Conservation (phyloP, 2,329 filamentous ascomycete genomes). For the Cadophora gregata region DNA sequence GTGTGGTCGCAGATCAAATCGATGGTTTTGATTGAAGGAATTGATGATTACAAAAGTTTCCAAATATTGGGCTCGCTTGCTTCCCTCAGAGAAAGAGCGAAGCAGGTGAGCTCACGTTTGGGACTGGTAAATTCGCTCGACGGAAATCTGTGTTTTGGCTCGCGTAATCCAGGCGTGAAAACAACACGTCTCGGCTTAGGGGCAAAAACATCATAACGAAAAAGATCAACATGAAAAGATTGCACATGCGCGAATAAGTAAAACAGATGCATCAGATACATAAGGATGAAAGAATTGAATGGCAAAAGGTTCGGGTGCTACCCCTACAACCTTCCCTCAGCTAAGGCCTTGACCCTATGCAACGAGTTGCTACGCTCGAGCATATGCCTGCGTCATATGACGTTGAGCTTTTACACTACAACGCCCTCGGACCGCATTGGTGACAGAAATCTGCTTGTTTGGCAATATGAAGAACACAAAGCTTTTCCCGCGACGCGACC, state of each 20-base stretch:
- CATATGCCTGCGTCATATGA: not conserved
- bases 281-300: not conserved
- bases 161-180: not conserved
- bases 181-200: not conserved
- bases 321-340: slow-evolving; percentile 1
- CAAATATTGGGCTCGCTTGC: no score
- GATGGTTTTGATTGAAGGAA: no score
- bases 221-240: not conserved
- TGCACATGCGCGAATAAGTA: no score
- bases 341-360: not conserved
- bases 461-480: not conserved
- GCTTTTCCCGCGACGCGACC: not conserved
- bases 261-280: not conserved
- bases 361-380: not conserved
- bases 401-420: not conserved
- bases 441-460: not conserved
- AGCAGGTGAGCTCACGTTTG: not conserved
- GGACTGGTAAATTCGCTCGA: not conserved
- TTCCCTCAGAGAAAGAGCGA: not conserved
- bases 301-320: slow-evolving; percentile 4
- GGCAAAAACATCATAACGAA: not conserved
- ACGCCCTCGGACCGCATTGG: not conserved
- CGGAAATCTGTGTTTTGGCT: not conserved
- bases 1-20: no score
- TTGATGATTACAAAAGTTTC: no score